These are phyloP conservation scores for Russula sp. DNA, from an alignment of 768 basidiomycete genomes.

Conservation along the genomic window DNA sequence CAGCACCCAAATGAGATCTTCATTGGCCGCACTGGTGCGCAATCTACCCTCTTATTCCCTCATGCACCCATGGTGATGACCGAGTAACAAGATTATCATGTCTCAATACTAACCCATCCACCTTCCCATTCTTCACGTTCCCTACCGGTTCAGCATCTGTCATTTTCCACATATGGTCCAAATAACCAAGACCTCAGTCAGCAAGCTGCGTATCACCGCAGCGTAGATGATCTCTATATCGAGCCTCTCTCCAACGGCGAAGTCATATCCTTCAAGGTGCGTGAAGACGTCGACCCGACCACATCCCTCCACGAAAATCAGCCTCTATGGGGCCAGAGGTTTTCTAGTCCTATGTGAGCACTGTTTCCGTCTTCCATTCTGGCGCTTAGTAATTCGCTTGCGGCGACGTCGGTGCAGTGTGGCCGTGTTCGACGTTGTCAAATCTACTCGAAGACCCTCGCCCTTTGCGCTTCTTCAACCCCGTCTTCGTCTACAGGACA, in stretches of 20 bases:
- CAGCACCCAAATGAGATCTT: constrained; percentile 40
- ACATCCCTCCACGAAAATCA: constrained; percentile 31
- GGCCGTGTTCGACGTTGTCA: constrained; percentile 71
- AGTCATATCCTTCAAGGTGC: constrained; percentile 63
- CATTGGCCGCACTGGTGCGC: constrained; percentile 59
- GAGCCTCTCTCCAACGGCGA: constrained; percentile 76
- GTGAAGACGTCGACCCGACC: constrained; percentile 25
- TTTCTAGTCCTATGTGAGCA: constrained; percentile 62
- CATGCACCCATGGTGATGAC: background rate
- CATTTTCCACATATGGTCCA: constrained; percentile 89
- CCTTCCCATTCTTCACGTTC: constrained; percentile 30
- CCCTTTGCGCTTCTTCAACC: constrained; percentile 88
- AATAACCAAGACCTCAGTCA: constrained; percentile 75
- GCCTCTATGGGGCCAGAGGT: constrained; percentile 52
- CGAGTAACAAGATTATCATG: constrained; percentile 63
- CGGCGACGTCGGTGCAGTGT: constrained; percentile 42
- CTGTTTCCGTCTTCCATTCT: background rate
- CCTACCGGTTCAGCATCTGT: constrained; percentile 66
- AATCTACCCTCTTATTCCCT: constrained; percentile 11
- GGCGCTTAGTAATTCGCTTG: background rate
- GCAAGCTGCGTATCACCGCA: constrained; percentile 67
- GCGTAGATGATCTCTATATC: constrained; percentile 74
- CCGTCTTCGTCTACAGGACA: constrained; percentile 61
- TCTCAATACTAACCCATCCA: constrained; percentile 69
- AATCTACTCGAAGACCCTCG: constrained; percentile 38